Evolutionary conservation across 805 yeast genomes (phyloP), one percentile per base, ranked within the genome.

Genomic region (Phaffomyces antillensis): DNA sequence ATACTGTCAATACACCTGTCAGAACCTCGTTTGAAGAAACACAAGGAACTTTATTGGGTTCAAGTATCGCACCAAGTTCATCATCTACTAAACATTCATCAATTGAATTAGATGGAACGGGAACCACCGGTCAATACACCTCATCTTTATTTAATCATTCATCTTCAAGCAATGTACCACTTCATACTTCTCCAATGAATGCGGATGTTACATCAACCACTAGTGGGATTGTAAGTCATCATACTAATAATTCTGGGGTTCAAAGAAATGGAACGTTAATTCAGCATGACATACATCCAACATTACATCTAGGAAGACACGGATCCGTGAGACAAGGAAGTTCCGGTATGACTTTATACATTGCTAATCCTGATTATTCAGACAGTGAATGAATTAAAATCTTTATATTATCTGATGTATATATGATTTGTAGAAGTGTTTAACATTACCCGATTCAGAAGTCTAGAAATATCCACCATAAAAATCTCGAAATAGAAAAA

Each of bases 401-500:
- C n/a, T n/a, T 26, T 25, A 7, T 17, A 33, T 17, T 33, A 33
- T 7, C 16, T 17, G 18, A 33, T 8, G 5, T 9, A 5, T 7
- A 17, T 17, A 17, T 13, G 10, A 17, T 20, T 20, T 20, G 23
- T 20, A 10, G 18, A 3, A 32, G 17, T n/a, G 9, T n/a, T 33
- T 17, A 18, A 34, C 24, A 41, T 36, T 47, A n/a, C 51, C 51
- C 7, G 7, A 42, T 44, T 37, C 31, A 48, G 51, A 44, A 47
- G 44, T 45, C 45, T 15, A 37, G 30, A 26, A 20, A 20, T 20
- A 5, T n/a, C 16, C 26, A 10, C 26, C 38, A 15, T 18, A n/a
- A 25, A 25, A 37, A 9, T 24, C 20, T 65, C 74, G 89, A 61
- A 86, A 84, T 26, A 72, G n/a, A n/a, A 76, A 87, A 77, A 72